Conservation (phyloP, 73 alveolate species). For the Paramecium primaurelia region DNA sequence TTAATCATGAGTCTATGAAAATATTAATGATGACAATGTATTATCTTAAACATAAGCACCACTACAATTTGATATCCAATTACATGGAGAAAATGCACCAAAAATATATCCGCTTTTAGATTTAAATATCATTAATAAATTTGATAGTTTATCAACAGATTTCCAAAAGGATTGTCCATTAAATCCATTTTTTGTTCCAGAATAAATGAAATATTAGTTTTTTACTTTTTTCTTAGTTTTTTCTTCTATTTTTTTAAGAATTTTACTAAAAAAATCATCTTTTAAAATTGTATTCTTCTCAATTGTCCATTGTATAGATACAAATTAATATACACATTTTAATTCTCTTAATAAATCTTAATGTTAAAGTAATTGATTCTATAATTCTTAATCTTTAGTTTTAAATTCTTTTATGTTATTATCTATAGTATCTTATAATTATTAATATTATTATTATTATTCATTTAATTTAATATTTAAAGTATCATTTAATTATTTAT, state of each 20-base stretch:
- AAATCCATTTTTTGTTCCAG: not conserved
- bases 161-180: not conserved
- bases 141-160: not conserved
- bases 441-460: not conserved
- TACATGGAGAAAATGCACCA: constrained; percentile 18
- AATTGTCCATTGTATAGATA: not conserved
- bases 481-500: not conserved
- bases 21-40: constrained; percentile 52
- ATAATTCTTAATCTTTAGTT: not conserved
- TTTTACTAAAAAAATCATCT: not conserved
- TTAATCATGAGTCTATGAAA: not conserved
- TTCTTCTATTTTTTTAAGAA: not conserved
- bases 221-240: not conserved
- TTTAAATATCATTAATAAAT: not conserved
- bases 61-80: not conserved
- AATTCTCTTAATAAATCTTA: not conserved
- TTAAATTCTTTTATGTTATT: not conserved
- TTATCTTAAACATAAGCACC: constrained; percentile 25
- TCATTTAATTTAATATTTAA: not conserved
- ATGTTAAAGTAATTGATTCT: not conserved
- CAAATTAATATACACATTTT: not conserved
- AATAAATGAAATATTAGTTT: not conserved
- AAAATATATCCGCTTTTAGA: not conserved
- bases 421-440: not conserved
- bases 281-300: not conserved